Evolutionary conservation across 306 rosid species (phyloP).

Genomic region (Citrullus colocynthis): DNA sequence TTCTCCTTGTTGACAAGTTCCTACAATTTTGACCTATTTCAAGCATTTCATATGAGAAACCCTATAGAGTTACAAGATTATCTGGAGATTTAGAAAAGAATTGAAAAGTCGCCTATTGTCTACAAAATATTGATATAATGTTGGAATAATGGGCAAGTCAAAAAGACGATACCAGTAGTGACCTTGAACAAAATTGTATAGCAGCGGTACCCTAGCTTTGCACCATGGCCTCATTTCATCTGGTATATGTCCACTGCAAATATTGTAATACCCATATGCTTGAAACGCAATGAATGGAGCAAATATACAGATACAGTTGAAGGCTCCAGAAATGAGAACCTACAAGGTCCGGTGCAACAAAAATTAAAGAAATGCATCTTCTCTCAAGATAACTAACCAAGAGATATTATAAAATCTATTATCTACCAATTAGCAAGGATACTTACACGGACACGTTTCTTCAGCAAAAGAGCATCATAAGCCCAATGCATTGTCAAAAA

Average conservation of each 20-base stretch:
- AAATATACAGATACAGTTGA: slow-evolving; percentile 45
- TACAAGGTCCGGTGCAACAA: slow-evolving; percentile 41
- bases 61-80: background rate
- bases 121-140: background rate
- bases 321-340: slow-evolving; percentile 51
- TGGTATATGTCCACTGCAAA: slow-evolving; percentile 43
- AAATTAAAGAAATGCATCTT: background rate
- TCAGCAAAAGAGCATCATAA: slow-evolving; percentile 38
- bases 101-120: background rate
- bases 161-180: slow-evolving; percentile 65
- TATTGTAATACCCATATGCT: slow-evolving; percentile 72
- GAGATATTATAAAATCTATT: background rate
- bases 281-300: slow-evolving; percentile 73
- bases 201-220: slow-evolving; percentile 70
- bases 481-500: slow-evolving; percentile 68
- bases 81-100: background rate
- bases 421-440: background rate
- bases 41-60: background rate
- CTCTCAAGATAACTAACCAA: background rate
- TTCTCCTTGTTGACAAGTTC: background rate
- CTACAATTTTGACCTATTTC: background rate
- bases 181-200: slow-evolving; percentile 77
- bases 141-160: background rate
- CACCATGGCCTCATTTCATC: slow-evolving; percentile 78
- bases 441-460: slow-evolving; percentile 41